Percentiles rank a stretch among this genome's conserved stretches.
These are phyloP conservation scores for Leptodermis oblonga DNA, from an alignment of 257 asterid genomes.

Conservation along the genomic window DNA sequence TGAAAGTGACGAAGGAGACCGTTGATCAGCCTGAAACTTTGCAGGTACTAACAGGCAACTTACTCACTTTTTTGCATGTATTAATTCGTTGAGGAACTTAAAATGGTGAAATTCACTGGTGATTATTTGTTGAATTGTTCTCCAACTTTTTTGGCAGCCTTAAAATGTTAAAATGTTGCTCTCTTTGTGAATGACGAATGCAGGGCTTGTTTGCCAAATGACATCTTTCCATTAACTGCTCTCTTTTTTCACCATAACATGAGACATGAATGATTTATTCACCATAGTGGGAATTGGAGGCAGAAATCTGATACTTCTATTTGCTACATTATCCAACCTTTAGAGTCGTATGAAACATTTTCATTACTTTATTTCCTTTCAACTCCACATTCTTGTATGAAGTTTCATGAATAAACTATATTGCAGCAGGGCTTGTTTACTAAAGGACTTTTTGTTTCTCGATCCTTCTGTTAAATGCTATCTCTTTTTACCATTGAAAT, in stretches of 20 bases:
- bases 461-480: background rate
- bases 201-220: background rate
- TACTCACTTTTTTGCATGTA: background rate
- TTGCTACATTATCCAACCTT: background rate
- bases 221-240: background rate
- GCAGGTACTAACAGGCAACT: conserved; percentile 39
- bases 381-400: background rate
- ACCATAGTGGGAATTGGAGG: background rate
- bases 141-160: background rate
- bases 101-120: background rate
- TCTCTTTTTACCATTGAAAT: background rate
- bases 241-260: background rate
- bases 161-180: background rate
- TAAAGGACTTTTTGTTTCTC: background rate
- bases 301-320: background rate
- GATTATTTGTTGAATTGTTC: background rate
- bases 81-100: background rate
- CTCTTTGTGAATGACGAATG: background rate
- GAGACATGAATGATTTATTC: background rate
- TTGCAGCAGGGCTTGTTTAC: background rate
- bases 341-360: background rate
- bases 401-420: background rate
- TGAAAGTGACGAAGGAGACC: conserved; percentile 38
- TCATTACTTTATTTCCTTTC: background rate
- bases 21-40: conserved; percentile 33